Percentiles rank a stretch among this genome's conserved stretches.
Conservation (phyloP, 768 basidiomycete species). For the Tulasnella sp. region DNA sequence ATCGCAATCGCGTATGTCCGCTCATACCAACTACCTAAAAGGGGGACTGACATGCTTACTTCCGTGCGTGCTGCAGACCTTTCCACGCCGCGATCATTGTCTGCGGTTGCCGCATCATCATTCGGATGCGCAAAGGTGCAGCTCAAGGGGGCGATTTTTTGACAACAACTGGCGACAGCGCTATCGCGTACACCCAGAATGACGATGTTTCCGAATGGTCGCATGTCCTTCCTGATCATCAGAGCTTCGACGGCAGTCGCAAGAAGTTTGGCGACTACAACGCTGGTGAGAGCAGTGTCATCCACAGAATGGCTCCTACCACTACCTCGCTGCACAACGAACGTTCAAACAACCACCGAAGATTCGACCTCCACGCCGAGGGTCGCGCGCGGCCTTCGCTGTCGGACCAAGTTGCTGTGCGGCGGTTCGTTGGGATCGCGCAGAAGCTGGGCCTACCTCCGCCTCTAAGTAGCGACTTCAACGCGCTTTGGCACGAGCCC, state of each 20-base stretch:
- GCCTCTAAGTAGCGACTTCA: background rate
- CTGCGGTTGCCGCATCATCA: constrained; percentile 14
- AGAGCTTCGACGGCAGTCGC: background rate
- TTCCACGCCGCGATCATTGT: constrained; percentile 13
- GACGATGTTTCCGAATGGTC: background rate
- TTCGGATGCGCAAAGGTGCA: constrained; percentile 1
- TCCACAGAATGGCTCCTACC: background rate
- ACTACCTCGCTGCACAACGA: background rate
- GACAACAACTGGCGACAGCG: background rate
- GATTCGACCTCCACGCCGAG: background rate
- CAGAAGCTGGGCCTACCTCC: constrained; percentile 14
- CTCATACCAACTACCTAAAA: background rate
- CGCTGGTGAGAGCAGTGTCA: background rate
- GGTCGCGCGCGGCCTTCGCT: background rate
- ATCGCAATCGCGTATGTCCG: constrained; percentile 1
- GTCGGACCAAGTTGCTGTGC: background rate
- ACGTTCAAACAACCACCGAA: background rate
- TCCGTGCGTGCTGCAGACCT: background rate
- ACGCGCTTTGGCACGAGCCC: constrained; percentile 3
- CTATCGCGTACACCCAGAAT: background rate
- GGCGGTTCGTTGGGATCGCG: constrained; percentile 9
- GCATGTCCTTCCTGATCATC: background rate
- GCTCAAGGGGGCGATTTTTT: background rate
- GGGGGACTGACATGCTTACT: background rate
- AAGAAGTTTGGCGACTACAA: background rate